phyloP scores from a whole-genome alignment of 371 early-diverging fungal genomes.

The Mucor racemosus region DNA sequence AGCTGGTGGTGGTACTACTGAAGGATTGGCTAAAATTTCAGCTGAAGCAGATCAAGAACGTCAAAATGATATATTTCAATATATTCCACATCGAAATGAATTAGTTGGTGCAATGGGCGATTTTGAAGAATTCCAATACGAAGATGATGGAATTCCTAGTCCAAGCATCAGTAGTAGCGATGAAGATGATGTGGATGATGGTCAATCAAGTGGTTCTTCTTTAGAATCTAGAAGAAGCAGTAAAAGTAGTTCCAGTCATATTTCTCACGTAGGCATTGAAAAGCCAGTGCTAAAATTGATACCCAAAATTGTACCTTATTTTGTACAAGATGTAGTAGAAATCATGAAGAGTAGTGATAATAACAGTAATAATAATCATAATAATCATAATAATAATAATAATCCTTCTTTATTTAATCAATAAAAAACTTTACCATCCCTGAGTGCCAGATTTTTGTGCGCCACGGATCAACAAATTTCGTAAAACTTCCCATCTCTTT shows the following conservation, averaged over 20 bases:
- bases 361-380: background rate
- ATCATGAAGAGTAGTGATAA: slow-evolving; percentile 11
- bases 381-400: background rate
- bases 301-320: slow-evolving; percentile 18
- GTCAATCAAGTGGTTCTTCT: slow-evolving; percentile 6
- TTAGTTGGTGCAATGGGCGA: slow-evolving; percentile 35
- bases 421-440: slow-evolving; percentile 22
- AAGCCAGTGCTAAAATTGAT: slow-evolving; percentile 8
- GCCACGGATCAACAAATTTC: slow-evolving; percentile 27
- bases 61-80: slow-evolving; percentile 28
- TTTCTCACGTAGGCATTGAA: slow-evolving; percentile 16
- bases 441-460: slow-evolving; percentile 27
- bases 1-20: background rate
- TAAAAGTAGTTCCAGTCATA: slow-evolving; percentile 7
- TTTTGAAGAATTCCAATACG: slow-evolving; percentile 35
- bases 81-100: slow-evolving; percentile 30
- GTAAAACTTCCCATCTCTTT: slow-evolving; percentile 28
- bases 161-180: slow-evolving; percentile 8
- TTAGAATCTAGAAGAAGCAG: slow-evolving; percentile 16
- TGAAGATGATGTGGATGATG: background rate
- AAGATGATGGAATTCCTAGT: slow-evolving; percentile 7
- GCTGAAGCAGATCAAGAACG: slow-evolving; percentile 15
- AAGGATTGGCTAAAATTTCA: slow-evolving; percentile 16
- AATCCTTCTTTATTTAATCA: slow-evolving; percentile 3
- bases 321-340: slow-evolving; percentile 10